A percentile compares a stretch with the other conserved stretches of the same genome.
Conservation (phyloP, 805 yeast genomes). For the Debaryomyces prosopidis region DNA sequence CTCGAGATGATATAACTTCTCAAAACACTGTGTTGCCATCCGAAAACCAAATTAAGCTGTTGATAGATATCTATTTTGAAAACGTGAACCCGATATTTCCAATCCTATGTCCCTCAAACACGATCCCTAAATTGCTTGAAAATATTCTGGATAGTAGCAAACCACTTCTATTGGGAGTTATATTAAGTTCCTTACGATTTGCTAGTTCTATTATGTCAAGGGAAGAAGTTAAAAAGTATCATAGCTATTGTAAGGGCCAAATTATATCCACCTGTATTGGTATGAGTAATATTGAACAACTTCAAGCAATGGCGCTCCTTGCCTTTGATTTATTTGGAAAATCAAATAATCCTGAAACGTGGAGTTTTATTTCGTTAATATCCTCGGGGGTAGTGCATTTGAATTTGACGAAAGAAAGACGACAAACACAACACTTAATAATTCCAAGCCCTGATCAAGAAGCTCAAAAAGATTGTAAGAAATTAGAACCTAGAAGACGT, state of each 20-base stretch:
- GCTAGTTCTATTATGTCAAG: conserved; percentile 1
- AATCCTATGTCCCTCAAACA: conserved; percentile 11
- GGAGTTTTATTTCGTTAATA: conserved; percentile 16
- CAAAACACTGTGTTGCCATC: conserved; percentile 5
- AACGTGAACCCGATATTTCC: conserved; percentile 14
- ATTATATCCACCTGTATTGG: conserved; percentile 13
- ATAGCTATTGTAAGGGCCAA: conserved; percentile 5
- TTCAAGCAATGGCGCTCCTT: conserved; percentile 12
- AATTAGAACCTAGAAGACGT: conserved; percentile 1
- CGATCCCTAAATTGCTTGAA: background rate
- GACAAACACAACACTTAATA: conserved; percentile 2
- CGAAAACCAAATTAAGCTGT: conserved; percentile 2
- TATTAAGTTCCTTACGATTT: conserved; percentile 9
- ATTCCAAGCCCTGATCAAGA: background rate
- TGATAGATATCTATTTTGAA: conserved; percentile 12
- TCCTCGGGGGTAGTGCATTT: conserved; percentile 16
- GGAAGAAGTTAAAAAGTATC: conserved; percentile 8
- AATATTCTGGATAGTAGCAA: conserved; percentile 4
- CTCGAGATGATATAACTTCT: background rate
- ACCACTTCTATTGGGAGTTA: conserved; percentile 10
- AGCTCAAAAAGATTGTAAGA: conserved; percentile 1
- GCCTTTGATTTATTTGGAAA: conserved; percentile 13
- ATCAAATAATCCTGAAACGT: conserved; percentile 13
- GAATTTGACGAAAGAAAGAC: conserved; percentile 7
- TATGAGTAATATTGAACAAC: conserved; percentile 10